Conservation (phyloP, 192 early-diverging fungal genomes). For the Coemansia sp. region DNA sequence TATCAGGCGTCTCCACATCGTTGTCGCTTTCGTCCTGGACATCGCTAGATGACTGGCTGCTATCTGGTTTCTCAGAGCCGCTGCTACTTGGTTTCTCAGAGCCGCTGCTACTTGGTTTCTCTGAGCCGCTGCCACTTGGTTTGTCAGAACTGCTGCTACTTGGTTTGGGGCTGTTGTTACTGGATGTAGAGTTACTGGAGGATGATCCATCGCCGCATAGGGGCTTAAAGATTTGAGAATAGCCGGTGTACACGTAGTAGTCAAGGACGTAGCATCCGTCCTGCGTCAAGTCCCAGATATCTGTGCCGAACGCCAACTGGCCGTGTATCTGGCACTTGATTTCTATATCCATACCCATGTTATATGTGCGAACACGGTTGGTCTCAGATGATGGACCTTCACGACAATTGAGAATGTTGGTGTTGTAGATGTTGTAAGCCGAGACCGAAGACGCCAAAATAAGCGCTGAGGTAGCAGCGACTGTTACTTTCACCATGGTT, state of each 20-base stretch:
- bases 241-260: constrained; percentile 49
- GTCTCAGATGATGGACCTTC: constrained; percentile 27
- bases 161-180: background rate
- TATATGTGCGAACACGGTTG: constrained; percentile 36
- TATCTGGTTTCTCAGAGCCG: background rate
- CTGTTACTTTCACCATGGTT: constrained; percentile 14
- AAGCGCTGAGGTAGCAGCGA: constrained; percentile 10
- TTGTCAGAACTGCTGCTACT: background rate
- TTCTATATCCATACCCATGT: constrained; percentile 39
- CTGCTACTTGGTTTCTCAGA: background rate
- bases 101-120: background rate
- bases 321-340: constrained; percentile 47
- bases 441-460: constrained; percentile 19
- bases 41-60: background rate
- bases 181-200: background rate
- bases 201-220: constrained; percentile 9
- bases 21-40: background rate
- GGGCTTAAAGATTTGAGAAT: constrained; percentile 21
- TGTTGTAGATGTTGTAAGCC: constrained; percentile 37
- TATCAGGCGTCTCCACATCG: background rate
- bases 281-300: constrained; percentile 49
- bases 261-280: constrained; percentile 55
- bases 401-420: constrained; percentile 52
- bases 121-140: background rate
- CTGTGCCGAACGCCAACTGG: constrained; percentile 23